A percentile compares a stretch with the other conserved stretches of the same genome.
Conservation (phyloP, 2,329 filamentous ascomycete species). For the Calonectria ilicicola region DNA sequence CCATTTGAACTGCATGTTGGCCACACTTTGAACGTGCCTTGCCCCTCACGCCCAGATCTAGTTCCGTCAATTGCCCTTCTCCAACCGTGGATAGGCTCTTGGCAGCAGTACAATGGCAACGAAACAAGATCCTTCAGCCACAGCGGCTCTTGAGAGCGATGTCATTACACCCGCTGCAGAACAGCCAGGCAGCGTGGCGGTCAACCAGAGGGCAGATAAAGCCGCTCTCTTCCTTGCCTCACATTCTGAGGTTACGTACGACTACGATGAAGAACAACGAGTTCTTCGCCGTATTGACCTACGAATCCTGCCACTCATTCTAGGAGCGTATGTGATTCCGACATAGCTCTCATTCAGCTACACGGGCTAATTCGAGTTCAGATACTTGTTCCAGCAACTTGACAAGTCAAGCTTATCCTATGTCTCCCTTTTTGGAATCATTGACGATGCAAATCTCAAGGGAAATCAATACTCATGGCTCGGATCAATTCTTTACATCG, state of each 20-base stretch:
- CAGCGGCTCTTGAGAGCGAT: background rate
- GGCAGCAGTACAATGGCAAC: background rate
- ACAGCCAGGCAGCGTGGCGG: background rate
- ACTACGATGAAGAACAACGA: background rate
- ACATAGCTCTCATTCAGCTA: background rate
- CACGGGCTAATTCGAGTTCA: background rate
- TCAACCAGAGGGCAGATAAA: background rate
- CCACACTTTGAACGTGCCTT: background rate
- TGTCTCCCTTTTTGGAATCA: slow-evolving; percentile 74
- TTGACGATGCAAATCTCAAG: slow-evolving; percentile 61
- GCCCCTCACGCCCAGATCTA: background rate
- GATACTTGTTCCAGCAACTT: slow-evolving; percentile 36
- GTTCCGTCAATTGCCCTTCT: background rate
- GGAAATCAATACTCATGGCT: slow-evolving; percentile 75
- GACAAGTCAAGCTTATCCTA: slow-evolving; percentile 61
- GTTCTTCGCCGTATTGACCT: background rate
- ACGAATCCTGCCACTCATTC: background rate
- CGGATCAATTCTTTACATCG: slow-evolving; percentile 51
- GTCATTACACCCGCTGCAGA: background rate
- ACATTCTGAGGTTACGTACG: background rate
- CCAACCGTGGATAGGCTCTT: background rate
- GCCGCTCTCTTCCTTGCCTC: background rate
- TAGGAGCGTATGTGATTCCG: background rate
- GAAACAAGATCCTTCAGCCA: background rate
- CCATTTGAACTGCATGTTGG: background rate